phyloP scores from a whole-genome alignment of 257 asterid species.

The Paulownia fortunei region DNA sequence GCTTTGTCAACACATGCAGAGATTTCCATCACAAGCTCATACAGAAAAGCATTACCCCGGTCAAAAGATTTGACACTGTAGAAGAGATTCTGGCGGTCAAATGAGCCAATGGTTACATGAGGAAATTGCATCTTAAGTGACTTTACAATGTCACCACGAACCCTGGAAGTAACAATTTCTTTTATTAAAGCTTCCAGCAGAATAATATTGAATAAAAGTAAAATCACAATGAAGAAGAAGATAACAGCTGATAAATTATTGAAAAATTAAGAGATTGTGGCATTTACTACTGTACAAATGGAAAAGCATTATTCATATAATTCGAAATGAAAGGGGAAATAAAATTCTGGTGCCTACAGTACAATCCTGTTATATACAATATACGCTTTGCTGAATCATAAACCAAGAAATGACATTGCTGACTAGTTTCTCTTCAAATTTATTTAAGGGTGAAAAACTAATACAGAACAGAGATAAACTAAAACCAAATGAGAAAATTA shows the following conservation, averaged over 20 bases:
- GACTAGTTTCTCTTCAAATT: slow-evolving; percentile 6
- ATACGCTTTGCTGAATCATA: slow-evolving; percentile 7
- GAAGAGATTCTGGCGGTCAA: slow-evolving; percentile 90
- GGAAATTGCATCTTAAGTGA: slow-evolving; percentile 81
- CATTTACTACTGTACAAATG: slow-evolving; percentile 21
- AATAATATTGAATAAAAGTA: not conserved
- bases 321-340: not conserved
- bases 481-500: not conserved
- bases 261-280: not conserved
- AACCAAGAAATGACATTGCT: not conserved
- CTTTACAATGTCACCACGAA: slow-evolving; percentile 68
- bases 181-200: slow-evolving; percentile 22
- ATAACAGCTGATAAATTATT: slow-evolving; percentile 16
- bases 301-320: slow-evolving; percentile 15
- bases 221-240: slow-evolving; percentile 13
- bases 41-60: slow-evolving; percentile 60
- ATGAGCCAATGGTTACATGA: slow-evolving; percentile 80
- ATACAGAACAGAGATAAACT: slow-evolving; percentile 8
- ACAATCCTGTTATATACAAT: not conserved
- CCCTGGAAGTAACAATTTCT: slow-evolving; percentile 55
- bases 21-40: slow-evolving; percentile 69
- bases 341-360: not conserved
- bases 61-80: slow-evolving; percentile 73
- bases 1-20: slow-evolving; percentile 52
- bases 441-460: not conserved